These are phyloP conservation scores for Neurospora pannonica DNA, from an alignment of 495 filamentous ascomycete genomes.

Conservation along the genomic window DNA sequence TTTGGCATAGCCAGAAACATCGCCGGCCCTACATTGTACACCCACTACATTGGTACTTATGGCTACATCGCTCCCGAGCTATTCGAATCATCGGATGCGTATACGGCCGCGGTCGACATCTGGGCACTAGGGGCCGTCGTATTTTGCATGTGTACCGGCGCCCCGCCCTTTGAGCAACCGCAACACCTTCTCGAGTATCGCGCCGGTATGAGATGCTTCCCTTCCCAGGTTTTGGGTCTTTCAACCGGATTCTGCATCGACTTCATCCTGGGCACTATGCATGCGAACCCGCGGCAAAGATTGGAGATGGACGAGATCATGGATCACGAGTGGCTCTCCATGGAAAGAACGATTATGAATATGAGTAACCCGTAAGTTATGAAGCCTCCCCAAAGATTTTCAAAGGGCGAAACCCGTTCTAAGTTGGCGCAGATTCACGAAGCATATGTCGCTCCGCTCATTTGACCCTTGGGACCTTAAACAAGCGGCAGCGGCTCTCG, in stretches of 20 bases:
- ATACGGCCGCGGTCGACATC: slow-evolving; percentile 7
- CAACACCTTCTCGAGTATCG: neutral
- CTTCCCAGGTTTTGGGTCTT: neutral
- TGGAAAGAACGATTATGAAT: neutral
- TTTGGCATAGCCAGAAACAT: slow-evolving; percentile 35
- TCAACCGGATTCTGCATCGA: neutral
- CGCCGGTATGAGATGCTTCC: neutral
- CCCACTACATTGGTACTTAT: slow-evolving; percentile 5
- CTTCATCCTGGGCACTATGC: neutral
- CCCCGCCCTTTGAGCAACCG: neutral
- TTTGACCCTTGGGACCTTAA: neutral
- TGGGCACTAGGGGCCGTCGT: slow-evolving; percentile 14
- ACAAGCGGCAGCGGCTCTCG: neutral
- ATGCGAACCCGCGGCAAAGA: neutral
- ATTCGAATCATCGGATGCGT: neutral
- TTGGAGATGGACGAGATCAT: neutral
- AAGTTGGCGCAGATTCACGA: neutral
- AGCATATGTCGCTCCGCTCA: neutral
- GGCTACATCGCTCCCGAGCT: slow-evolving; percentile 11
- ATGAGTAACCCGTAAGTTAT: neutral
- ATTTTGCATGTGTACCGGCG: neutral
- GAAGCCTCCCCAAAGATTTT: neutral
- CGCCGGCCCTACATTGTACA: slow-evolving; percentile 3
- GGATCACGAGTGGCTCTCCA: neutral
- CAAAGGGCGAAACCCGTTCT: neutral